These are phyloP conservation scores for Trichosporon ovoides DNA, from an alignment of 1,284 basidiomycete species.

Conservation along the genomic window DNA sequence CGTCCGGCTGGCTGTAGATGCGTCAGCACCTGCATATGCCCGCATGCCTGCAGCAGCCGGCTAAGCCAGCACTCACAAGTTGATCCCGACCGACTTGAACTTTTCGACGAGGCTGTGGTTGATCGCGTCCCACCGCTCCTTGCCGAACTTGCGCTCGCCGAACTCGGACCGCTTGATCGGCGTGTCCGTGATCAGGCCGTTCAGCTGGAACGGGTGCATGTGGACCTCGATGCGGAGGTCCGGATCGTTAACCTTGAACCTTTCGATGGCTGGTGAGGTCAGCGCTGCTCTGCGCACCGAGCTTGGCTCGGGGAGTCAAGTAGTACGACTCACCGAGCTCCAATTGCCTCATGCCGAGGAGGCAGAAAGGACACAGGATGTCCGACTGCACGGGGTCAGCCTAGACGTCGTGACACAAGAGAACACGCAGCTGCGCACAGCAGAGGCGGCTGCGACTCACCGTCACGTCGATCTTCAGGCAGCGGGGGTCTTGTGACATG, in stretches of 20 bases:
- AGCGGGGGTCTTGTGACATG: slow-evolving; percentile 8
- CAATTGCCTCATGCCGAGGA: slow-evolving; percentile 40
- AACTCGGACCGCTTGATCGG: slow-evolving; percentile 32
- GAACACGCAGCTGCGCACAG: background rate
- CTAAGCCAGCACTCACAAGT: slow-evolving; percentile 27
- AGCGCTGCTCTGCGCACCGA: background rate
- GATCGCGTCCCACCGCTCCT: slow-evolving; percentile 36
- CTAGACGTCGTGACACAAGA: background rate
- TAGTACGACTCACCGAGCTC: slow-evolving; percentile 21
- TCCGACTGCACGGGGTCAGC: slow-evolving; percentile 30
- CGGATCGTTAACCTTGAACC: slow-evolving; percentile 25
- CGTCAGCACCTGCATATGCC: background rate
- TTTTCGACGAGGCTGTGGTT: slow-evolving; percentile 31
- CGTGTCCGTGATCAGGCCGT: slow-evolving; percentile 29
- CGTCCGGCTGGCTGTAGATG: slow-evolving; percentile 31
- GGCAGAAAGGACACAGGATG: slow-evolving; percentile 42
- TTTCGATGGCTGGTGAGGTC: slow-evolving; percentile 21
- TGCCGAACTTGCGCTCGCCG: slow-evolving; percentile 44
- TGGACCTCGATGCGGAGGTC: slow-evolving; percentile 30
- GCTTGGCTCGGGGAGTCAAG: background rate
- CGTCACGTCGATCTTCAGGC: slow-evolving; percentile 32
- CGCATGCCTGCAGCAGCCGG: background rate
- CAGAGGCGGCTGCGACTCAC: slow-evolving; percentile 15
- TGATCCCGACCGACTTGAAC: slow-evolving; percentile 44
- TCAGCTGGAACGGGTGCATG: slow-evolving; percentile 46